Base-by-base conservation (phyloP, 805 yeast species). In the Clavispora fructus region DNA sequence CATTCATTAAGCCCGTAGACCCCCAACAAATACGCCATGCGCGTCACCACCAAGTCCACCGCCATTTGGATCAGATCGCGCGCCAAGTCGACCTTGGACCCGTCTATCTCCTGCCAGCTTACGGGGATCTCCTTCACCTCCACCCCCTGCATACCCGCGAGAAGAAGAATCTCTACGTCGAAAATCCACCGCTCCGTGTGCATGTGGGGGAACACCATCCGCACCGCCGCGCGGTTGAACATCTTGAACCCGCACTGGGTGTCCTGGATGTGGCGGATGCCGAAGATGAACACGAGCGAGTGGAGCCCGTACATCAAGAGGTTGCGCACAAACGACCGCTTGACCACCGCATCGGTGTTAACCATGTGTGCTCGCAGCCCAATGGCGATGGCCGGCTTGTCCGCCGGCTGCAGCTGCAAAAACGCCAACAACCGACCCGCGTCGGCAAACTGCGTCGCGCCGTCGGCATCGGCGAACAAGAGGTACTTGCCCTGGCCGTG, bases 181-280 rank as follows among this genome's bases (percentile, higher is more conserved):
- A 94, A 94, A 32, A 94, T 94, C 99, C 99, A 94, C 43, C 98
- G 83, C 65, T 94, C 99, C 10, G 96, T 92, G 64, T 92, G 97
- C 86, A 94, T 79, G 54, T 78, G 82, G 2, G 97, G 97, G 64
- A 90, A 89, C 38, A 94, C 87, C 44, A 58, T 58, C 14, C 57
- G 59, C 23, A 83, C 77, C 0, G 97, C 85, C 8, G 74, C 68
- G 49, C 82, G 78, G 55, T 92, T 87, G 66, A 92, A 94, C 64
- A 94, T 69, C 65, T 94, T 94, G 71, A 94, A 94, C 2, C 99
- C 99, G 70, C 99, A 94, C 70, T 94, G 99, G 10, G 99, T 94
- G 65, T 94, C 99, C 49, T 85, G 80, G 50, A 94, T 82, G 6
- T 81, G 75, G 54, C 95, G 75, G 40, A 94, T 87, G 13, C 99